Percentiles rank a stretch among this genome's conserved stretches.
Conservation (phyloP, 495 filamentous ascomycete genomes). For the Saxophila tyrrhenica region DNA sequence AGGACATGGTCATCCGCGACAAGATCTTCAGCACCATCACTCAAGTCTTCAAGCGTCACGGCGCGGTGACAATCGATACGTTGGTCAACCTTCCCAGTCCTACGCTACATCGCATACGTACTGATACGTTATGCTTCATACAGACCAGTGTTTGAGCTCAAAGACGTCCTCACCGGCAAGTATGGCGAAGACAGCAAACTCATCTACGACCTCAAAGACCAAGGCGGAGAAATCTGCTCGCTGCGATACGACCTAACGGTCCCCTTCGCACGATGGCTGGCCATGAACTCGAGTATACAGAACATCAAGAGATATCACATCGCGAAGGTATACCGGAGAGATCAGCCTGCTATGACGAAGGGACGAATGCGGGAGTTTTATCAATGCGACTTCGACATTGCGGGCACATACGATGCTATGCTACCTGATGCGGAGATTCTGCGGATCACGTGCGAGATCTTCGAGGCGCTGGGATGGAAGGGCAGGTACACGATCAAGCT, state of each 20-base stretch:
- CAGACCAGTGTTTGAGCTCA: conserved; percentile 53
- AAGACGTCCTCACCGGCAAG: conserved; percentile 72
- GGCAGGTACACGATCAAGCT: conserved; percentile 77
- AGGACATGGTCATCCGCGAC: conserved; percentile 68
- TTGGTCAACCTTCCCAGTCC: conserved; percentile 18
- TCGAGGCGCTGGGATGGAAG: conserved; percentile 65
- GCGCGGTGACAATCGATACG: conserved; percentile 75
- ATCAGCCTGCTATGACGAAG: conserved; percentile 73
- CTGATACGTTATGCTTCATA: background rate
- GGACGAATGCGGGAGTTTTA: conserved; percentile 95
- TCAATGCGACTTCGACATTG: conserved; percentile 97
- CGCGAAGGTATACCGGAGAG: conserved; percentile 74
- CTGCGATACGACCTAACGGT: conserved; percentile 87
- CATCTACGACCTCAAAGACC: conserved; percentile 78
- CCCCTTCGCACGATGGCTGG: conserved; percentile 78
- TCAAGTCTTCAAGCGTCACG: conserved; percentile 80
- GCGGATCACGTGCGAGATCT: conserved; percentile 72
- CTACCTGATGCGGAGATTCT: conserved; percentile 90
- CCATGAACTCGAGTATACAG: conserved; percentile 65
- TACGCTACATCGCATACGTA: background rate
- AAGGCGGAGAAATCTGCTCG: conserved; percentile 75
- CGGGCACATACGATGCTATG: conserved; percentile 84
- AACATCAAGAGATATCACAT: conserved; percentile 82
- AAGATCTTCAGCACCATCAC: conserved; percentile 74
- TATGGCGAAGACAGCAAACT: conserved; percentile 89